These are phyloP conservation scores for Populus davidiana DNA, from an alignment of 345 rosid species.

Conservation along the genomic window DNA sequence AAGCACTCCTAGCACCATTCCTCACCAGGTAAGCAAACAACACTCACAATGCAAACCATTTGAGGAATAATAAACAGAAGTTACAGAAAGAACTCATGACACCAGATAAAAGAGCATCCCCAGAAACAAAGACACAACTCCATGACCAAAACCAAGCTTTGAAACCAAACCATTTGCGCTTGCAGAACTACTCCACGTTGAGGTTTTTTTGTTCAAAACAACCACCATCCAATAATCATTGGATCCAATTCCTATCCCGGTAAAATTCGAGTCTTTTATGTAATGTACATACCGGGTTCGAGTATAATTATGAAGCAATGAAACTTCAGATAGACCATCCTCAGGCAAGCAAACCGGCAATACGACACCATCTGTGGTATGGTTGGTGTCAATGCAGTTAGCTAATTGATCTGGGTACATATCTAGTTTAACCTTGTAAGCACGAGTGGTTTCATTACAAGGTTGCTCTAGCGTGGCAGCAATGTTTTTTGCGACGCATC, in stretches of 20 bases:
- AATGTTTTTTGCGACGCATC: constrained; percentile 52
- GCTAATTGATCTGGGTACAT: neutral
- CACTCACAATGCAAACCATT: too few species aligned
- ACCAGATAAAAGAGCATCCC: constrained; percentile 7
- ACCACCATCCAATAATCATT: constrained; percentile 80
- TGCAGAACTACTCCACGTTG: constrained; percentile 41
- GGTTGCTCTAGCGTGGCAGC: constrained; percentile 36
- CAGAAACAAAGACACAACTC: constrained; percentile 9
- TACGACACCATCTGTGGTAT: neutral
- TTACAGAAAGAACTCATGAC: neutral
- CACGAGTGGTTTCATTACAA: neutral
- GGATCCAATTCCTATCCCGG: constrained; percentile 56
- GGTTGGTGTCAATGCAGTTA: neutral
- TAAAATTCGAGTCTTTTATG: constrained; percentile 54
- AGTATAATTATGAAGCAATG: constrained; percentile 48
- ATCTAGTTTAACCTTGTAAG: neutral
- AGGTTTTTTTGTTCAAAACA: constrained; percentile 44
- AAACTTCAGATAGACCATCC: neutral
- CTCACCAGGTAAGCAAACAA: too few species aligned
- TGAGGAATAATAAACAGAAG: too few species aligned
- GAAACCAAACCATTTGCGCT: constrained; percentile 19
- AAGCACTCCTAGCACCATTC: too few species aligned
- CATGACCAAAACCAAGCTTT: constrained; percentile 3
- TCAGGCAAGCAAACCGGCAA: neutral
- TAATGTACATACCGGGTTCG: constrained; percentile 41